Percentiles rank a stretch among this genome's conserved stretches.
Conservation (phyloP, 83 land plant species). For the Diphasiastrum complanatum region DNA sequence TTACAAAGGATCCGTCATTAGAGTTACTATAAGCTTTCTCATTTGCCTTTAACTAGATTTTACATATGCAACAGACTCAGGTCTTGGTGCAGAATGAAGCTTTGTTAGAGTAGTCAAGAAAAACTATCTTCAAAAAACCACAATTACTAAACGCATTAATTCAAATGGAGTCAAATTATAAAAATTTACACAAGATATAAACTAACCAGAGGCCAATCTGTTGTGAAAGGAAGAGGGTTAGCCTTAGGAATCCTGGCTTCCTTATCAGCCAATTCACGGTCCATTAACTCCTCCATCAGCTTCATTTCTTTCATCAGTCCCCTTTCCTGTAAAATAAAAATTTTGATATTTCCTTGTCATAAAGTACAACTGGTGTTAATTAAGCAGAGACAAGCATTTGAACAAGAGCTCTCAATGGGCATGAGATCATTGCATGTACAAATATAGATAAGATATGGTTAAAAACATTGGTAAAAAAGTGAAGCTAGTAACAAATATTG, state of each 20-base stretch:
- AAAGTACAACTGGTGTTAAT: neutral
- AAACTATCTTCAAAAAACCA: neutral
- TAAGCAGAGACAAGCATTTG: neutral
- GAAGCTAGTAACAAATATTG: no score
- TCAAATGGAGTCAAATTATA: neutral
- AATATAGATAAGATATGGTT: no score
- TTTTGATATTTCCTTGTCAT: neutral
- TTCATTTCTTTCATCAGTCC: slow-evolving; percentile 67
- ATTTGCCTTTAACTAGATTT: no score
- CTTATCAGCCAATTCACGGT: slow-evolving; percentile 57
- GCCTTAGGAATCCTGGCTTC: slow-evolving; percentile 77
- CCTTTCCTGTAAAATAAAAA: slow-evolving; percentile 49
- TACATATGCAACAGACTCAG: no score
- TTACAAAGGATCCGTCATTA: no score
- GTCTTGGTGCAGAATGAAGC: neutral
- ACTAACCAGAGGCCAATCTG: slow-evolving; percentile 75
- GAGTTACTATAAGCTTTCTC: no score
- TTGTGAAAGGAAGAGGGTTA: slow-evolving; percentile 80
- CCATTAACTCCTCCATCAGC: slow-evolving; percentile 45
- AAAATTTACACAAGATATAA: neutral
- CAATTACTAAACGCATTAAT: neutral
- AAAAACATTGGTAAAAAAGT: no score
- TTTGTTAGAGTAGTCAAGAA: neutral
- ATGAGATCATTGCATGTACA: no score
- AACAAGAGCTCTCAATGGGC: slow-evolving; percentile 1